Evolutionary conservation across 1,284 basidiomycete species (phyloP), one percentile per base, ranked within the genome.

Genomic region (Cryptococcus hybrid): DNA sequence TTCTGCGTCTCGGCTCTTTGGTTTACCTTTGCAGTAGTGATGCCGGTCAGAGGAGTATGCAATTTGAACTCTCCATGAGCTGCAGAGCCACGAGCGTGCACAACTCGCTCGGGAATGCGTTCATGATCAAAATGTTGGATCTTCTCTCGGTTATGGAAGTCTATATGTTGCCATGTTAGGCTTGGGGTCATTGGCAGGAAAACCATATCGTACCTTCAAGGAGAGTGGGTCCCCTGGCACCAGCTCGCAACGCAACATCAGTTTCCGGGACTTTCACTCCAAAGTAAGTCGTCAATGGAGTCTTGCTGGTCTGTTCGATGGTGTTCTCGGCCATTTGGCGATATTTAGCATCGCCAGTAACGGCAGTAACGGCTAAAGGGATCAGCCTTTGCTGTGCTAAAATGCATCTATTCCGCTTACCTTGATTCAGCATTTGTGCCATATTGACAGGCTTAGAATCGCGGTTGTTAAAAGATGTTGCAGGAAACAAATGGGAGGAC

Each of bases 61-160:
- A 88, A 84, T 71, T 83, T 86, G 82, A 92, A 92, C 69, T 85
- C 83, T 1, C 90, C 89, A 71, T 90, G 88, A 5, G 88, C 89
- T 57, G 84, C 90, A 24, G 85, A 77, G n/a, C 89, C 90, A 44
- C 89, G 85, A 52, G 89, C 88, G 68, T 90, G 88, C 9, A 84
- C 83, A 3, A 73, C 76, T 46, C 84, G 86, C 79, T 88, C 88
- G 15, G 88, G 89, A 56, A 92, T 91, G 43, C 88, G 86, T 72
- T 91, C 89, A 67, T 90, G 89, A 71, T 89, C 88, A 67, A 90
- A 90, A 36, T 86, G 83, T 54, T 84, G 83, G 38, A 89, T 84
- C 76, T 89, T 73, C 61, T 77, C 75, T 46, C 75, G 60, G 58
- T 72, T 72, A 66, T 77, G 75, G 56, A 69, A 66, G 59, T 75